phyloP scores from a whole-genome alignment of 768 basidiomycete species.

The Trametes elegans region DNA sequence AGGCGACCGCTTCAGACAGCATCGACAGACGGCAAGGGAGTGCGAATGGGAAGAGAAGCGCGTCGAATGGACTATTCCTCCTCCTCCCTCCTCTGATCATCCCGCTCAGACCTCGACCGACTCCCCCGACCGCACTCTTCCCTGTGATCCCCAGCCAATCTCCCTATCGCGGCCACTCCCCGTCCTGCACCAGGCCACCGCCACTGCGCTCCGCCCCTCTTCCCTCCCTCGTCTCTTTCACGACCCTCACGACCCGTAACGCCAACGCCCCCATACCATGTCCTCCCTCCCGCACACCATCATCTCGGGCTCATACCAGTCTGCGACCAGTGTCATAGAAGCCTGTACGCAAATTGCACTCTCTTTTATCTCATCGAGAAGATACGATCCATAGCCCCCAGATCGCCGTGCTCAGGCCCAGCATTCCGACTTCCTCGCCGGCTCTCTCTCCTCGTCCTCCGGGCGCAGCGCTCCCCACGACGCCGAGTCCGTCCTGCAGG shows the following conservation, averaged over 20 bases:
- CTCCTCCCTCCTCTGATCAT: neutral
- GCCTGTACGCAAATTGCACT: slow-evolving; percentile 17
- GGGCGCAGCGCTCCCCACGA: slow-evolving; percentile 20
- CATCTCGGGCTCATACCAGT: slow-evolving; percentile 22
- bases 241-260: slow-evolving; percentile 10
- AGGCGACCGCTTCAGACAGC: neutral
- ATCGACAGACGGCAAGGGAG: neutral
- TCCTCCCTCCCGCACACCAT: slow-evolving; percentile 37
- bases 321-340: slow-evolving; percentile 21
- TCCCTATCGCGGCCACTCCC: neutral
- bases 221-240: neutral
- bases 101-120: neutral
- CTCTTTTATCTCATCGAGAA: neutral
- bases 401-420: slow-evolving; percentile 71
- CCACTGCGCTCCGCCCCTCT: neutral
- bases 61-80: neutral
- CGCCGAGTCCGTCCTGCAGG: slow-evolving; percentile 21
- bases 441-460: slow-evolving; percentile 42
- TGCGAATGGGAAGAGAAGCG: neutral
- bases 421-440: slow-evolving; percentile 57
- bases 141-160: too few species aligned
- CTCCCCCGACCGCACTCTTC: too few species aligned
- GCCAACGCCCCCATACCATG: slow-evolving; percentile 34
- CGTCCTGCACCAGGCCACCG: neutral
- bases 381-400: slow-evolving; percentile 29